Evolutionary conservation across 2,329 filamentous ascomycete species (phyloP).

Genomic region (Xylaria sp.): DNA sequence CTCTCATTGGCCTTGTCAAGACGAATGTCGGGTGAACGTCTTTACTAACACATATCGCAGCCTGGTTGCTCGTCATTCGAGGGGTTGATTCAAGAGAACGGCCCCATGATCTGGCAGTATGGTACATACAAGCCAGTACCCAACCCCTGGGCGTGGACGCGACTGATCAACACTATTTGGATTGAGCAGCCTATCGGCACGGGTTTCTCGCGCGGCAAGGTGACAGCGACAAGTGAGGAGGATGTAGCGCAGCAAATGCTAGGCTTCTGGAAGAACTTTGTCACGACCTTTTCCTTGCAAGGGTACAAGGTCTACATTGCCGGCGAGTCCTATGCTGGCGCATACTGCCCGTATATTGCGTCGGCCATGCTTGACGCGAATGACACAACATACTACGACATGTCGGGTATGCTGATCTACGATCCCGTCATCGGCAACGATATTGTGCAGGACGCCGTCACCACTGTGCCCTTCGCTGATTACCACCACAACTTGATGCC

Average conservation of each 20-base stretch:
- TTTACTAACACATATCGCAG: constrained; percentile 45
- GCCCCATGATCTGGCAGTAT: constrained; percentile 76
- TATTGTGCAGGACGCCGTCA: constrained; percentile 53
- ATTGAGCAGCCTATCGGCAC: constrained; percentile 75
- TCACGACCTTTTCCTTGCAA: constrained; percentile 64
- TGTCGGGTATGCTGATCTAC: constrained; percentile 69
- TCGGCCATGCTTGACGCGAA: constrained; percentile 62
- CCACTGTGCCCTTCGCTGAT: constrained; percentile 66
- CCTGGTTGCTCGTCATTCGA: constrained; percentile 71
- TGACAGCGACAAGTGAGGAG: constrained; percentile 72
- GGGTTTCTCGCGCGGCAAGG: constrained; percentile 74
- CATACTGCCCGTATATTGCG: constrained; percentile 68
- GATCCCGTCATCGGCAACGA: constrained; percentile 71
- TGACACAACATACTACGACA: constrained; percentile 61
- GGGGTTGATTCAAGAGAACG: constrained; percentile 80
- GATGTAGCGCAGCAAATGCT: constrained; percentile 78
- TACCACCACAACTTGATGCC: constrained; percentile 65
- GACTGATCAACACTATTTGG: constrained; percentile 81
- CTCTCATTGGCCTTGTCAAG: neutral
- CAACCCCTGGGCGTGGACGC: constrained; percentile 80
- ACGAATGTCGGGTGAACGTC: neutral
- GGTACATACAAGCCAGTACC: constrained; percentile 73
- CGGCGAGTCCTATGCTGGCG: constrained; percentile 65
- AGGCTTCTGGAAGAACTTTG: constrained; percentile 75
- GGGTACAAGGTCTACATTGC: constrained; percentile 65